These are phyloP conservation scores for Parmelia sp. DNA, from an alignment of 495 filamentous ascomycete genomes.

Conservation along the genomic window DNA sequence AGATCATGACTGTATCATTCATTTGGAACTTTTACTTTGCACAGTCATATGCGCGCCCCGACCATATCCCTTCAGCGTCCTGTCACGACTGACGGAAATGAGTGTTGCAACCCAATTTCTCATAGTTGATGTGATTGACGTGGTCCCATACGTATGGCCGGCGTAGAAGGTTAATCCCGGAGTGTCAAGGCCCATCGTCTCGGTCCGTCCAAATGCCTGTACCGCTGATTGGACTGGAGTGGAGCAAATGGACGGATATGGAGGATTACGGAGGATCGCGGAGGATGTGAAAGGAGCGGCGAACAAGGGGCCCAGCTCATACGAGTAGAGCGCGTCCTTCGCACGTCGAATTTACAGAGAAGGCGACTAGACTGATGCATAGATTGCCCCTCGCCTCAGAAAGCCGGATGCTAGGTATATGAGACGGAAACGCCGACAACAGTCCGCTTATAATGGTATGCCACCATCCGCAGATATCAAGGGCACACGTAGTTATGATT, in stretches of 20 bases:
- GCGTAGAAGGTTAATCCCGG: conserved; percentile 7
- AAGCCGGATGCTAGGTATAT: background rate
- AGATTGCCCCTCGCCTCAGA: background rate
- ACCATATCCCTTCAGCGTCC: background rate
- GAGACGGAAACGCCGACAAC: conserved; percentile 1
- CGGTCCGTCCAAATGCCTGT: background rate
- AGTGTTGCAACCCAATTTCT: background rate
- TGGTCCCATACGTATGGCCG: background rate
- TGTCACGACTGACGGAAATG: background rate
- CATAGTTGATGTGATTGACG: background rate
- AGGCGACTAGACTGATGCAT: background rate
- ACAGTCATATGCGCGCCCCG: background rate
- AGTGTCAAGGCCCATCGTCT: conserved; percentile 9
- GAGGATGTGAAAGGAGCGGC: conserved; percentile 5
- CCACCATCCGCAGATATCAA: conserved; percentile 9
- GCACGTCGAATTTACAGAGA: background rate
- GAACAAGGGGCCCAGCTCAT: background rate
- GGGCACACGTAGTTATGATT: conserved; percentile 7
- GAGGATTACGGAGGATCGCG: background rate
- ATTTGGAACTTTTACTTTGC: background rate
- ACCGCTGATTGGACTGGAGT: conserved; percentile 5
- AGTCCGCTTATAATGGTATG: background rate
- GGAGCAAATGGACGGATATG: conserved; percentile 10
- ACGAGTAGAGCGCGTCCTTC: background rate
- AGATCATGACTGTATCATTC: background rate